These are phyloP conservation scores for Stenogyne calaminthoides DNA, from an alignment of 305 asterid species.

Conservation along the genomic window DNA sequence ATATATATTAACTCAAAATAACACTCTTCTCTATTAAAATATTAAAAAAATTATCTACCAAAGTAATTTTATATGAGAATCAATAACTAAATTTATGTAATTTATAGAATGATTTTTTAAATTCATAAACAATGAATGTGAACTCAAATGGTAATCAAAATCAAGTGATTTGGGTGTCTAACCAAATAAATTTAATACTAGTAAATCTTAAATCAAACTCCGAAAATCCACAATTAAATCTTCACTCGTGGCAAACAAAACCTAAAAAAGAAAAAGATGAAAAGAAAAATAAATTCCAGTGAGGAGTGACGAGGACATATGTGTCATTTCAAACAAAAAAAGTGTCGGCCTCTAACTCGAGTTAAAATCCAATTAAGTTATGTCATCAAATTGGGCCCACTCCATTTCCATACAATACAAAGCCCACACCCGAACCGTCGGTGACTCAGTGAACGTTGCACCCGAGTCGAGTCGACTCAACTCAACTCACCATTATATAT, in stretches of 20 bases:
- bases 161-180: background rate
- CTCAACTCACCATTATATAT: slow-evolving; percentile 25
- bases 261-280: background rate
- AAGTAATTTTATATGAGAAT: too few relatives aligned
- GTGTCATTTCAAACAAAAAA: slow-evolving; percentile 36
- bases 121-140: too few relatives aligned
- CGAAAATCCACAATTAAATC: background rate
- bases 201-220: background rate
- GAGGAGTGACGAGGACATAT: slow-evolving; percentile 36
- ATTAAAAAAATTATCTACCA: too few relatives aligned
- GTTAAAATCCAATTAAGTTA: slow-evolving; percentile 42
- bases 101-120: too few relatives aligned
- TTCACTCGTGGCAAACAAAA: background rate
- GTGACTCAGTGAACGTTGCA: slow-evolving; percentile 70
- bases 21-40: too few relatives aligned
- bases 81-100: background rate
- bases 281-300: slow-evolving; percentile 8
- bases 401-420: slow-evolving; percentile 20
- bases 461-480: slow-evolving; percentile 48
- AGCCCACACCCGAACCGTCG: slow-evolving; percentile 61
- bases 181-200: background rate
- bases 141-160: too few relatives aligned
- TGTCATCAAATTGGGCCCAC: slow-evolving; percentile 41
- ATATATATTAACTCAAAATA: too few relatives aligned
- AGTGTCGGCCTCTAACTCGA: slow-evolving; percentile 74